These are phyloP conservation scores for Vaucheria bursata DNA, from an alignment of 352 stramenopile genomes.

Conservation along the genomic window DNA sequence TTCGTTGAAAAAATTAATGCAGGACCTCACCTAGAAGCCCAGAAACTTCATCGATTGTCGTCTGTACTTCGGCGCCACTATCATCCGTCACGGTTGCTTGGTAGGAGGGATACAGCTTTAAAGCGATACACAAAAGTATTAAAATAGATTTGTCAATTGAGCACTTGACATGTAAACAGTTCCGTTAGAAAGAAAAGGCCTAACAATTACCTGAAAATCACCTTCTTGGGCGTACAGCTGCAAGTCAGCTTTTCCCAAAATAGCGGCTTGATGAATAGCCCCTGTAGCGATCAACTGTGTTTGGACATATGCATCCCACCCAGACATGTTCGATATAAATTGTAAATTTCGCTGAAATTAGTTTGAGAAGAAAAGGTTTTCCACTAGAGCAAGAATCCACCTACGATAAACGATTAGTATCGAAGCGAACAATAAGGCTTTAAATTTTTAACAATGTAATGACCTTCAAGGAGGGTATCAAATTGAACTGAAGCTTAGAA, in stretches of 20 bases:
- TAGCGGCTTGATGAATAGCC: conserved; percentile 24
- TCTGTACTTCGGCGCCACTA: conserved; percentile 22
- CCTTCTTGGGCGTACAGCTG: conserved; percentile 45
- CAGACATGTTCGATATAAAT: conserved; percentile 32
- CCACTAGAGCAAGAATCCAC: too few species aligned
- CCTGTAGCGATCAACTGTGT: conserved; percentile 42
- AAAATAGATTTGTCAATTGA: neutral
- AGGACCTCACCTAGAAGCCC: conserved; percentile 28
- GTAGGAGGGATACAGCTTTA: conserved; percentile 27
- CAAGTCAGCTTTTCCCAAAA: conserved; percentile 43
- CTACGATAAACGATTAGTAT: too few species aligned
- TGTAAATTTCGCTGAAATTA: neutral
- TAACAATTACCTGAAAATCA: conserved; percentile 35
- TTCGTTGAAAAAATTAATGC: neutral
- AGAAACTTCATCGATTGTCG: conserved; percentile 36
- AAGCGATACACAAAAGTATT: neutral
- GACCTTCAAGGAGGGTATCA: too few species aligned
- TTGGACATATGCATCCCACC: conserved; percentile 44
- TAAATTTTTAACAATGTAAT: too few species aligned
- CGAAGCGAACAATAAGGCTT: too few species aligned
- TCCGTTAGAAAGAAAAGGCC: neutral
- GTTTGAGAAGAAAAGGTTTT: too few species aligned
- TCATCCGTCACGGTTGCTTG: conserved; percentile 27
- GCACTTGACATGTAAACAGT: neutral
- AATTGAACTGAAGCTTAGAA: too few species aligned